Conservation (phyloP, 2,329 filamentous ascomycete genomes). For the Orbilia brochopaga region DNA sequence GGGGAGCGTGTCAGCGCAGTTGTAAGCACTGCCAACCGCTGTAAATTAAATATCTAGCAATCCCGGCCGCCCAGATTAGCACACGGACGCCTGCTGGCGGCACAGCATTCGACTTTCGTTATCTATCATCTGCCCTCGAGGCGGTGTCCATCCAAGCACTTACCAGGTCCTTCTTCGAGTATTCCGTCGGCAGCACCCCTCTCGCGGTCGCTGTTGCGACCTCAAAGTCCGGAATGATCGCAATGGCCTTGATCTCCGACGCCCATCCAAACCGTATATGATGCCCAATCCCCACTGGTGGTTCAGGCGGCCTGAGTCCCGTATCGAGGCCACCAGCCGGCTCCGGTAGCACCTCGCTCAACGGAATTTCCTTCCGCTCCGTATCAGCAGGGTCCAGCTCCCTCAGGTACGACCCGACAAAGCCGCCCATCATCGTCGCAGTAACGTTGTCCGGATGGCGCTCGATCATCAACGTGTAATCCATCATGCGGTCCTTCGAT, state of each 20-base stretch:
- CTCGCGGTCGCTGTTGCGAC: constrained; percentile 92
- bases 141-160: background rate
- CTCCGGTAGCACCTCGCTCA: constrained; percentile 88
- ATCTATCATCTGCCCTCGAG: no score
- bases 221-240: constrained; percentile 94
- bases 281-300: constrained; percentile 90
- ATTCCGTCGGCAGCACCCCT: constrained; percentile 79
- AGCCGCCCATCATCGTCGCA: constrained; percentile 91
- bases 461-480: constrained; percentile 98
- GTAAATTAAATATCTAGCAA: constrained; percentile 82
- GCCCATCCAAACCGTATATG: constrained; percentile 96
- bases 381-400: constrained; percentile 88
- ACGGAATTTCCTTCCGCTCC: constrained; percentile 87
- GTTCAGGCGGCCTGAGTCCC: constrained; percentile 80
- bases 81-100: no score
- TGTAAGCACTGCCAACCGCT: constrained; percentile 87
- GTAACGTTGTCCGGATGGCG: constrained; percentile 94
- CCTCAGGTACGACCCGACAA: constrained; percentile 95
- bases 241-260: constrained; percentile 92
- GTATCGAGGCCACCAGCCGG: constrained; percentile 92
- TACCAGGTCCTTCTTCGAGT: constrained; percentile 62
- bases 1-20: constrained; percentile 88
- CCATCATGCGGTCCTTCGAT: constrained; percentile 80
- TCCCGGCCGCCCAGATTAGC: background rate
- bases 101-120: no score